These are phyloP conservation scores for Penicillium nucicola DNA, from an alignment of 495 filamentous ascomycete species.

Conservation along the genomic window DNA sequence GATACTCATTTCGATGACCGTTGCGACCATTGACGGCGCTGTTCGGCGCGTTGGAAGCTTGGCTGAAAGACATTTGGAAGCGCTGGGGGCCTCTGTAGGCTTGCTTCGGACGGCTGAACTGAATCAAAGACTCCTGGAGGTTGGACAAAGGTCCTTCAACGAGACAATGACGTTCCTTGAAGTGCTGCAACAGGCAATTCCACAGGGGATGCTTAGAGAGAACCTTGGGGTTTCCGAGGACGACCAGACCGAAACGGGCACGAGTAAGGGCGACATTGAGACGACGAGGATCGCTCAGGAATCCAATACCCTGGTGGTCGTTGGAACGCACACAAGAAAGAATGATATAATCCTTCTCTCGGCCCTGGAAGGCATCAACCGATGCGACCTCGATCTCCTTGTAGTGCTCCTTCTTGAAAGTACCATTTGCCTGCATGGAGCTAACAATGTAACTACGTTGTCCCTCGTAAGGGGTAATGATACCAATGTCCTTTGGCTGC, in stretches of 20 bases:
- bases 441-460: constrained; percentile 98
- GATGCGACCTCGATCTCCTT: constrained; percentile 99
- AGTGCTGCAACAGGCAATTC: constrained; percentile 94
- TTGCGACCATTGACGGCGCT: constrained; percentile 49
- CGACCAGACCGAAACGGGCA: constrained; percentile 93
- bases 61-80: constrained; percentile 80
- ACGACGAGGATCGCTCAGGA: constrained; percentile 96
- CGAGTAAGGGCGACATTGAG: constrained; percentile 98
- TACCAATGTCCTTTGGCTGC: constrained; percentile 85
- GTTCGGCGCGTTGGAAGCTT: constrained; percentile 53
- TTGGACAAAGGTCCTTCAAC: constrained; percentile 97
- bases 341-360: constrained; percentile 99
- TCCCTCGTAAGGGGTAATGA: constrained; percentile 98
- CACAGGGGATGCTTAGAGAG: constrained; percentile 96
- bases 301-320: constrained; percentile 98
- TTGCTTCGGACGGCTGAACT: constrained; percentile 92
- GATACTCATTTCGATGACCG: constrained; percentile 65
- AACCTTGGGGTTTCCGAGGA: constrained; percentile 97
- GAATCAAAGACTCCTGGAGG: constrained; percentile 87
- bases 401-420: constrained; percentile 97
- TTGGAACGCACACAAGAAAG: constrained; percentile 98
- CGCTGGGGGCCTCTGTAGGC: constrained; percentile 87
- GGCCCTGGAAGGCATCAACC: constrained; percentile 97
- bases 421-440: constrained; percentile 96
- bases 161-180: constrained; percentile 94